Conservation (phyloP, 257 asterid species). For the Solanum appendiculatum region DNA sequence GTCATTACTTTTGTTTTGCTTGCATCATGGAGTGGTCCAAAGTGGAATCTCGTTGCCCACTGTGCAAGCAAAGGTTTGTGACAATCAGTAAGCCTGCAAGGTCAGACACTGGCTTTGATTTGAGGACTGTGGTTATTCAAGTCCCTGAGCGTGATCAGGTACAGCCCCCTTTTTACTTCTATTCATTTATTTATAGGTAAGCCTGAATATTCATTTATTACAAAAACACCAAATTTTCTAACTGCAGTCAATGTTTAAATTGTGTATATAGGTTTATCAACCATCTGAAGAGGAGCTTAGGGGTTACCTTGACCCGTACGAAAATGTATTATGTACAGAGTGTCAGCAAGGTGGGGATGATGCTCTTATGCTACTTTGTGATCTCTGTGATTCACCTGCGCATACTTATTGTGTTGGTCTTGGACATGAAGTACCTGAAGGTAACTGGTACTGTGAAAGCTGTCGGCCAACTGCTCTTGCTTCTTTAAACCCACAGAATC, state of each 20-base stretch:
- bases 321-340: constrained; percentile 61
- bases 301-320: constrained; percentile 73
- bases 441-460: constrained; percentile 92
- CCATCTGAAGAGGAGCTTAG: constrained; percentile 94
- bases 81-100: constrained; percentile 55
- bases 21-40: constrained; percentile 98
- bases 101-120: constrained; percentile 37
- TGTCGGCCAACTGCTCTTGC: constrained; percentile 71
- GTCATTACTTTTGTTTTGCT: constrained; percentile 83
- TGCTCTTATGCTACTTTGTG: constrained; percentile 81
- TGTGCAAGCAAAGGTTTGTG: constrained; percentile 80
- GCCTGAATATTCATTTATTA: neutral
- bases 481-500: constrained; percentile 31
- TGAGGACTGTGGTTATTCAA: constrained; percentile 40
- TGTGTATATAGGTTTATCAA: constrained; percentile 62
- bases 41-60: constrained; percentile 93
- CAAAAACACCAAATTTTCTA: neutral
- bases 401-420: constrained; percentile 87
- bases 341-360: constrained; percentile 84
- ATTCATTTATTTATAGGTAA: neutral
- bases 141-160: constrained; percentile 96
- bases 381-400: constrained; percentile 84
- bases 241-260: neutral
- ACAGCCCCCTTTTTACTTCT: neutral
- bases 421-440: constrained; percentile 88